A percentile compares a stretch with the other conserved stretches of the same genome.
Evolutionary conservation across 305 asterid genomes (phyloP).

Genomic region (Withania somnifera): DNA sequence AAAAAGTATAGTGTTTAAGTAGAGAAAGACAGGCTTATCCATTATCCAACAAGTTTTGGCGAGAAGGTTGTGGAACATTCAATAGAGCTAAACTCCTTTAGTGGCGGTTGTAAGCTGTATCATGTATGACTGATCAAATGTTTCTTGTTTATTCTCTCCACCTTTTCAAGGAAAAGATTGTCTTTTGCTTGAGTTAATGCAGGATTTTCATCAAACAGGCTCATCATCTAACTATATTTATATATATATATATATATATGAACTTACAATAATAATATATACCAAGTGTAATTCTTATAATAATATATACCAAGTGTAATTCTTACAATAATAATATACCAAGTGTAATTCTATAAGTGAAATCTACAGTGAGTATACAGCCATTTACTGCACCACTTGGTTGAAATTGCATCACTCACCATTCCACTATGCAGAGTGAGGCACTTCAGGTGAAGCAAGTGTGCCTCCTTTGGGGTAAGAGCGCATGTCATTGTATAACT

Average conservation of each 20-base stretch:
- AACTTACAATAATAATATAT: no score
- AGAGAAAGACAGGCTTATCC: background rate
- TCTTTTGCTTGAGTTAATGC: background rate
- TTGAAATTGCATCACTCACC: background rate
- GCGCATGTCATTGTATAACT: conserved; percentile 1
- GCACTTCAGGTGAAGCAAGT: background rate
- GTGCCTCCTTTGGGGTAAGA: background rate
- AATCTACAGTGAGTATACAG: background rate
- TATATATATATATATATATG: no score
- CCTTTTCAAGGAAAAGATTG: background rate
- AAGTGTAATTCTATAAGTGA: background rate
- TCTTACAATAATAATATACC: no score
- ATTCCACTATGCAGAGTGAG: background rate
- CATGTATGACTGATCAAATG: background rate
- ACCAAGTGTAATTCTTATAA: no score
- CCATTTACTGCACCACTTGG: background rate
- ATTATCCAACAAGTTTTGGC: background rate
- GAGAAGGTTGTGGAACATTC: no score
- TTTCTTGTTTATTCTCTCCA: background rate
- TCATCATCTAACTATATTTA: background rate
- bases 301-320: no score
- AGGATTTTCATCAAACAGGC: background rate
- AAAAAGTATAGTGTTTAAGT: background rate
- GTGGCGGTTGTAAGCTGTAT: no score
- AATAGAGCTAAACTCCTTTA: no score